These are phyloP conservation scores for Dictyostelium intermedium DNA, from an alignment of 78 protist genomes.

Conservation along the genomic window DNA sequence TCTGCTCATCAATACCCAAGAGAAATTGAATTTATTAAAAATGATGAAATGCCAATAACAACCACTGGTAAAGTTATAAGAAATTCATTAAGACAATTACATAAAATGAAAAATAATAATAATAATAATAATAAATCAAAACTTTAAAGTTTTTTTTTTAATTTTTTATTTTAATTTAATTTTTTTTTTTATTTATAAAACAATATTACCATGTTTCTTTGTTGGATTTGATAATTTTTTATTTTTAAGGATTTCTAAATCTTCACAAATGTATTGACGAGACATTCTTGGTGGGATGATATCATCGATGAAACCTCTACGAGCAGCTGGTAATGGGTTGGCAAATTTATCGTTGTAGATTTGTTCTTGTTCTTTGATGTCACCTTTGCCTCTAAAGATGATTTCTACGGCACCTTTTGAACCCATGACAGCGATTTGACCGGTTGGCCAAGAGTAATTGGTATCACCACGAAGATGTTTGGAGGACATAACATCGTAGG, in stretches of 20 bases:
- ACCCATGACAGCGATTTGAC: slow-evolving; percentile 99
- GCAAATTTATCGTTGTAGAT: slow-evolving; percentile 92
- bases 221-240: slow-evolving; percentile 90
- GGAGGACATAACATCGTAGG: slow-evolving; percentile 98
- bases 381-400: slow-evolving; percentile 91
- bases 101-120: neutral
- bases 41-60: slow-evolving; percentile 35
- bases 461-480: slow-evolving; percentile 98
- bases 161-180: neutral
- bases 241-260: slow-evolving; percentile 88
- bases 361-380: slow-evolving; percentile 69
- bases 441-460: slow-evolving; percentile 99
- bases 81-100: slow-evolving; percentile 27
- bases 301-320: slow-evolving; percentile 97
- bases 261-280: slow-evolving; percentile 88
- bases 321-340: slow-evolving; percentile 97
- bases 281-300: slow-evolving; percentile 92
- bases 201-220: slow-evolving; percentile 97
- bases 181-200: slow-evolving; percentile 23
- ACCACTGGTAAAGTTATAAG: slow-evolving; percentile 62
- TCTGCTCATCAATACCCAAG: slow-evolving; percentile 68
- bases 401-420: slow-evolving; percentile 98
- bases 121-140: neutral
- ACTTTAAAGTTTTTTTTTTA: neutral
- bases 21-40: slow-evolving; percentile 27